Evolutionary conservation across 2,329 filamentous ascomycete genomes (phyloP), one percentile per base, ranked within the genome.

Genomic region (Paecilomyces niveus): DNA sequence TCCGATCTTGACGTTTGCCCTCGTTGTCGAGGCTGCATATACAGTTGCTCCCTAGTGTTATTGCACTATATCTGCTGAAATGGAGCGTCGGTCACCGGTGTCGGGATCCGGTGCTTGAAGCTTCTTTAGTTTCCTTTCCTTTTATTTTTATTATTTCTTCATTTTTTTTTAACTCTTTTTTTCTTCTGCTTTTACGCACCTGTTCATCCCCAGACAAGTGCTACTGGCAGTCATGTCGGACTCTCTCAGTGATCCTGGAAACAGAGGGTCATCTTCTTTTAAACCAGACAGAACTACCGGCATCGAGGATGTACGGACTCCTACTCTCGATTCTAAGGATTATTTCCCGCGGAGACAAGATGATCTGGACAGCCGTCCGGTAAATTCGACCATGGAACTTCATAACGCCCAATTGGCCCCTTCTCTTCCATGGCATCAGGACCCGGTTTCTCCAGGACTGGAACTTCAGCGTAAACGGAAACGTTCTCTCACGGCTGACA

Each of bases 191-290:
- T 45, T 52, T 22, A 26, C n/a, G 35, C 49, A 52, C 49, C 49
- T 53, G 52, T 29, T 61, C 15, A 54, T 49, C 32, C 59, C 39
- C 49, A 52, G 24, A 54, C 54, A 59, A 54, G 57, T 53, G 35
- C 33, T 54, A n/a, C 39, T 21, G 35, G 57, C 54, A 62, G 52
- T 59, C 33, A 63, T 63, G 61, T 53, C 59, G 53, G 59, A 55
- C 31, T 51, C 54, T 24, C 54, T 56, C 53, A 56, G 54, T 54
- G 55, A 56, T 26, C 54, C 61, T 54, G 55, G 53, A 31, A 63
- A 60, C 54, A 56, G 54, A 49, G 59, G 61, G 39, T 58, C 62
- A 55, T 63, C 61, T 54, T 62, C 62, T 24, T 65, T 64, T 59
- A 58, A 64, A 55, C 61, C 62, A 22, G 62, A 64, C 55, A 58